A percentile compares a stretch with the other conserved stretches of the same genome.
Evolutionary conservation across 768 basidiomycete species (phyloP).

Genomic region (Favolaschia claudopus): DNA sequence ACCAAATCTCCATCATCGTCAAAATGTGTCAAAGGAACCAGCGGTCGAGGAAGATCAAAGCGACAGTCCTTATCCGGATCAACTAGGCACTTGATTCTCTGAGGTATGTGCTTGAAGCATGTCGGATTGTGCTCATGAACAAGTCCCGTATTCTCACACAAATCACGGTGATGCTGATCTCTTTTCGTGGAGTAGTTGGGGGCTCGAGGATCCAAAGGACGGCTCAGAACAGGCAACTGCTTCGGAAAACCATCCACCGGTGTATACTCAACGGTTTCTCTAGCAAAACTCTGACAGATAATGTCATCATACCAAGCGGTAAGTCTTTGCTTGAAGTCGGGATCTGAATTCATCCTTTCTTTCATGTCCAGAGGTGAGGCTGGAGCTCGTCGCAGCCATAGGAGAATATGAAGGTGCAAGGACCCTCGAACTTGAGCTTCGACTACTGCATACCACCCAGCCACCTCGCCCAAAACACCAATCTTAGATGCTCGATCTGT

Average conservation of each 20-base stretch:
- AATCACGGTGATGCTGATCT: too few relatives aligned
- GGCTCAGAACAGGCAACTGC: background rate
- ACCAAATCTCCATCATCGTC: too few relatives aligned
- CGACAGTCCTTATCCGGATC: too few relatives aligned
- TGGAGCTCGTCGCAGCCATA: slow-evolving; percentile 24
- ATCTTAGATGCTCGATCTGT: slow-evolving; percentile 3
- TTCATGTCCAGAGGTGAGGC: background rate
- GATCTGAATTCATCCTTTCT: background rate
- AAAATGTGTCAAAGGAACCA: background rate
- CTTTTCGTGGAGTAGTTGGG: too few relatives aligned
- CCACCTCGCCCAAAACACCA: slow-evolving; percentile 33
- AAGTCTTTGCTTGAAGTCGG: background rate
- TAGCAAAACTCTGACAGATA: background rate
- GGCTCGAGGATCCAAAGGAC: background rate
- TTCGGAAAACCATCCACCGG: background rate
- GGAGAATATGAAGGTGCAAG: slow-evolving; percentile 34
- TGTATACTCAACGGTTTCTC: background rate
- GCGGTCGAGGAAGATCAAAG: background rate
- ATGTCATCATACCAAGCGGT: background rate
- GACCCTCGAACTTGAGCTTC: slow-evolving; percentile 33
- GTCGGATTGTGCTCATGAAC: too few relatives aligned
- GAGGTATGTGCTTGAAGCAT: too few relatives aligned
- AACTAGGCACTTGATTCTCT: too few relatives aligned
- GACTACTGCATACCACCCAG: slow-evolving; percentile 31
- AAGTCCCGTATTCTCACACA: too few relatives aligned